These are phyloP conservation scores for Phytopythium ostracodes DNA, from an alignment of 352 stramenopile species.

Conservation along the genomic window DNA sequence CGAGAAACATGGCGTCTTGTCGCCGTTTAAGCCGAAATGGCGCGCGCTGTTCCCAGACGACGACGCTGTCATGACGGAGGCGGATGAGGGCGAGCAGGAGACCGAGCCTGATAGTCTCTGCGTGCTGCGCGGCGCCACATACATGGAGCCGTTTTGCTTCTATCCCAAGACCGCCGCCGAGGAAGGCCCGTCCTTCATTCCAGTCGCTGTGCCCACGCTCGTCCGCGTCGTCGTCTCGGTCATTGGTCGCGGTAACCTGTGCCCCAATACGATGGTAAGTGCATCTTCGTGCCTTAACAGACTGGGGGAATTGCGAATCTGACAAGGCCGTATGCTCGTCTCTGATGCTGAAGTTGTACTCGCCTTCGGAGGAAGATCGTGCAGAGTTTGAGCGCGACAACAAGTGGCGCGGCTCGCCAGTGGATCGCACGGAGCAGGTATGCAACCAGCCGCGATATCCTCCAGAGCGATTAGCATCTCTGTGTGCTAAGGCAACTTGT, in stretches of 20 bases:
- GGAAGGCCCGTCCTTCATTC: slow-evolving; percentile 18
- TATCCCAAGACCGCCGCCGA: slow-evolving; percentile 2
- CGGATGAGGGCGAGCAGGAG: slow-evolving; percentile 12
- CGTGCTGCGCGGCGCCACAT: slow-evolving; percentile 53
- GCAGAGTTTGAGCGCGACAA: slow-evolving; percentile 22
- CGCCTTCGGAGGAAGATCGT: slow-evolving; percentile 24
- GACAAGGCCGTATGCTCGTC: not conserved
- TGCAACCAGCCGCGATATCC: not conserved
- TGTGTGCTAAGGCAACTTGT: no score
- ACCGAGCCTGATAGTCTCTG: slow-evolving; percentile 18
- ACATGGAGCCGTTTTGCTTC: slow-evolving; percentile 77
- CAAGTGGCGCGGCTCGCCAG: slow-evolving; percentile 29
- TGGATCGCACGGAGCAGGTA: slow-evolving; percentile 20
- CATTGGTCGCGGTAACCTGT: slow-evolving; percentile 50
- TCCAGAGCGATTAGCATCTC: no score
- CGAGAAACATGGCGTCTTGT: slow-evolving; percentile 50
- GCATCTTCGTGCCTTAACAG: not conserved
- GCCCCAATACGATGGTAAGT: slow-evolving; percentile 64
- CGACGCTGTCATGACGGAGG: not conserved
- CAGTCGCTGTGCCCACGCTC: slow-evolving; percentile 62
- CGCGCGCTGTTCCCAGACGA: slow-evolving; percentile 29
- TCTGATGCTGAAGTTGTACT: slow-evolving; percentile 17
- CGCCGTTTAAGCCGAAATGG: slow-evolving; percentile 65
- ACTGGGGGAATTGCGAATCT: not conserved
- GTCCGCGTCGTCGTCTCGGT: slow-evolving; percentile 54